Conservation (phyloP, 345 rosid genomes). For the Eucalyptus coolabah region DNA sequence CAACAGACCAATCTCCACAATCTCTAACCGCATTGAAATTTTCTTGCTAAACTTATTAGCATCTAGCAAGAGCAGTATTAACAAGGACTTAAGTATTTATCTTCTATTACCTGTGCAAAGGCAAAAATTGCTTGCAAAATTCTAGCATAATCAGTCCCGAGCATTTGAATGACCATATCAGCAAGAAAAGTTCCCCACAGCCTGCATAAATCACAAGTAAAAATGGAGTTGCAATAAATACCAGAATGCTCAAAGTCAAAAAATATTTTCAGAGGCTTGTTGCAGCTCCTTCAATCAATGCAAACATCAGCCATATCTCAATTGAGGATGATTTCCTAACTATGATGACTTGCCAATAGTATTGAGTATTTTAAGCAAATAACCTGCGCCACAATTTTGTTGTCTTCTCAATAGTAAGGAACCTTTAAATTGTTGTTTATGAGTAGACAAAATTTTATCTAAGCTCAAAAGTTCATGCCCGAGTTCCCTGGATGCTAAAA, state of each 20-base stretch:
- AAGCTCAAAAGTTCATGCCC: neutral
- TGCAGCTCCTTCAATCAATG: neutral
- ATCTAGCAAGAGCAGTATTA: neutral
- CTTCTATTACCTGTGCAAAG: constrained; percentile 65
- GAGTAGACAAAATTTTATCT: neutral
- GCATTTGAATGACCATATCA: constrained; percentile 94
- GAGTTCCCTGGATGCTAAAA: neutral
- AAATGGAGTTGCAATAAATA: neutral
- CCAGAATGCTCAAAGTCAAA: neutral
- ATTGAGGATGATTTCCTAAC: neutral
- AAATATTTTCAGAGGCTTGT: neutral
- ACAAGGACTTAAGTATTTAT: neutral
- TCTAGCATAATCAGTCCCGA: constrained; percentile 95
- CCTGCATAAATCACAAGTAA: constrained; percentile 21
- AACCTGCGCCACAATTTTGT: neutral
- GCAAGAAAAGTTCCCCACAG: constrained; percentile 95
- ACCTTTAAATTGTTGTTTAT: neutral
- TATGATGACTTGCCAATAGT: neutral
- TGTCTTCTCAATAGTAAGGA: neutral
- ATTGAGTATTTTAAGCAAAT: neutral
- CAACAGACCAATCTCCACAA: neutral
- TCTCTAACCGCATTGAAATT: neutral
- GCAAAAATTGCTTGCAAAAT: constrained; percentile 86
- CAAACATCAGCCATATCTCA: neutral
- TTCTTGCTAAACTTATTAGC: neutral